Base-by-base conservation (phyloP, 2,329 filamentous ascomycete species). In the Fusarium metavorans region DNA sequence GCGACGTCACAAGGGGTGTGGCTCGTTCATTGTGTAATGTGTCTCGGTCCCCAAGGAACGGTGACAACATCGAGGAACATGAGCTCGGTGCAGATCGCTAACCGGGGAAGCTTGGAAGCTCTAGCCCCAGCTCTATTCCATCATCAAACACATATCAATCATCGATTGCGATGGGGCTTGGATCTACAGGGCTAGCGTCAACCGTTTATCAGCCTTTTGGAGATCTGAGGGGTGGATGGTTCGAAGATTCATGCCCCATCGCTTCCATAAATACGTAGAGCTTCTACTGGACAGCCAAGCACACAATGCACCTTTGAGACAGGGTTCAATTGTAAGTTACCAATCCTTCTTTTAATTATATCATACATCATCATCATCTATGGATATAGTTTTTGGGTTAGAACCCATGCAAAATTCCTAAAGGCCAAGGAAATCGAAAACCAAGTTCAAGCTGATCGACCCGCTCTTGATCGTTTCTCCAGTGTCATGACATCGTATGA, bases 301-400 rank as follows among this genome's bases (percentile, higher is more conserved):
- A 56, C 25, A 37, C 30, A 57, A 41, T 14, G 59, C 16, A 37
- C n/a, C 39, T 70, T 25, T 14, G 20, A 48, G 27, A 41, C 54
- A 5, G 16, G 13, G 32, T 13, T 34, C 64, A 25, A 50, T 39
- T 27, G 27, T 41, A 25, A 54, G 39, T 67, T 25, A 59, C 70
- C 63, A 58, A 64, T 61, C 20, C 30, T 60, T 45, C 58, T 65
- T 63, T 34, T 48, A 27, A 69, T 76, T 74, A 66, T 76, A 72
- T 74, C 66, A 69, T 72, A 76, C 59, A 77, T 77, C 74, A 68
- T 77, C 74, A 68, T 77, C 65, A 67, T 77, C 67, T 76, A 70
- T 75, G 45, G 25, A 66, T 45, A 59, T 70, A 35, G 14, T 52
- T 60, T 14, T 67, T n/a, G 50, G 54, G 39, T 34, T 34, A 43